Evolutionary conservation across 768 basidiomycete genomes (phyloP), one percentile per base, ranked within the genome.

Genomic region (Agrocybe praecox): DNA sequence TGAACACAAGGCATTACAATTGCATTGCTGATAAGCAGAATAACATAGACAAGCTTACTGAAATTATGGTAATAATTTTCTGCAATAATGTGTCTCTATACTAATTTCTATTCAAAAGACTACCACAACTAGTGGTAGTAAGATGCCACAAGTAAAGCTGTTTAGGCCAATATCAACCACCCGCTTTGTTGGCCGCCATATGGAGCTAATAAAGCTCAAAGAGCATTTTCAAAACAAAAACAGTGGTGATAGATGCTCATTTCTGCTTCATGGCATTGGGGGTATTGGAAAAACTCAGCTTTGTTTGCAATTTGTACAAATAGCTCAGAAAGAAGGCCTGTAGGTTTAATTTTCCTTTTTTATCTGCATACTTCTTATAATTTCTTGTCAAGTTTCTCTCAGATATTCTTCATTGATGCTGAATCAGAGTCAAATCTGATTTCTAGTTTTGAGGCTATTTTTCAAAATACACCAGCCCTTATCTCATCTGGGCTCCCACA

Each of bases 251-350:
- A 42, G 60, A 24, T 52, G 48, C 17, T 57, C 48, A 5, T 53
- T 58, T 42, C 52, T 67, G 1, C 49, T 67, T 14, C 56, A 64
- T 47, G 64, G 66, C 26, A 62, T 62, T 53, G 59, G 62, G 19
- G 66, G 64, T 21, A 61, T 62, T 48, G 63, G 65, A 26, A 63
- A 65, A 32, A 61, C 64, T 15, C 64, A 65, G 47, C 55, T 65
- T 17, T 63, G 63, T 32, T 22, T 64, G 29, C 59, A 59, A 32
- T 64, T 65, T 44, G 55, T 52, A 2, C 61, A 59, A 49, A 51
- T 57, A 33, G 43, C 14, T 11, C 18, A 15, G 33, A 46, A 62
- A 7, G 57, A 53, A 22, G n/a, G 40, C 42, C n/a, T 22, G 34
- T 6, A 51, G 4, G 2, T n/a, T 52, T 15, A 12, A 2, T 40